phyloP scores from a whole-genome alignment of 306 rosid genomes.

The Inga laurina region DNA sequence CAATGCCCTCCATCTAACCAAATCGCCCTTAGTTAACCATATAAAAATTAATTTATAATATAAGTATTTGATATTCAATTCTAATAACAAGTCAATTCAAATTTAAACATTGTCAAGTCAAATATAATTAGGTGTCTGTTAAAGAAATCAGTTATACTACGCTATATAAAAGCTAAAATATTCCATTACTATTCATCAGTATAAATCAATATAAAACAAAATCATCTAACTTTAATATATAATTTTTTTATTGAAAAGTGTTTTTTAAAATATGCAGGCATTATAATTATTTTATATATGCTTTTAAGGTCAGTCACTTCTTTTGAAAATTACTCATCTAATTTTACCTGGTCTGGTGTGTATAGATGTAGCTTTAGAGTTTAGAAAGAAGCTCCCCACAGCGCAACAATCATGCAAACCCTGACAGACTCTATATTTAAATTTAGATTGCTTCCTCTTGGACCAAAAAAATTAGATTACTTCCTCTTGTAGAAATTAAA shows the following conservation, averaged over 20 bases:
- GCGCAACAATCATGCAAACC: not conserved
- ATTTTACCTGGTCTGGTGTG: not conserved
- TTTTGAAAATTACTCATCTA: not conserved
- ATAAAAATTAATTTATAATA: not conserved
- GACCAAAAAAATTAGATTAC: too few relatives aligned
- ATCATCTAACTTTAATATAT: not conserved
- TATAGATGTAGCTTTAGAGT: not conserved
- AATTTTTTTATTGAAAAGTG: not conserved
- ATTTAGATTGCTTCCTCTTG: too few relatives aligned
- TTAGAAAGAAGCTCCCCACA: not conserved
- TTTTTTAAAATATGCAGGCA: not conserved
- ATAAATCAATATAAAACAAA: not conserved
- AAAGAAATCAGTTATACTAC: too few relatives aligned
- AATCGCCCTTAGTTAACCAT: not conserved
- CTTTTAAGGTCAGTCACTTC: not conserved
- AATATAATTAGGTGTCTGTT: too few relatives aligned
- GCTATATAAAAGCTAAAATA: not conserved
- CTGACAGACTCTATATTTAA: too few relatives aligned
- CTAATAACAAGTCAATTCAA: not conserved
- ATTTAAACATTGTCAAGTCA: not conserved
- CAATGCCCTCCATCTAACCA: not conserved
- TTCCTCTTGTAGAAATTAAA: too few relatives aligned
- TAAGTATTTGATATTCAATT: not conserved
- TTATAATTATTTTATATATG: not conserved
- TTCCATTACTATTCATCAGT: not conserved